Evolutionary conservation across 768 basidiomycete species (phyloP).

Genomic region (Gloeostereum incarnatum): DNA sequence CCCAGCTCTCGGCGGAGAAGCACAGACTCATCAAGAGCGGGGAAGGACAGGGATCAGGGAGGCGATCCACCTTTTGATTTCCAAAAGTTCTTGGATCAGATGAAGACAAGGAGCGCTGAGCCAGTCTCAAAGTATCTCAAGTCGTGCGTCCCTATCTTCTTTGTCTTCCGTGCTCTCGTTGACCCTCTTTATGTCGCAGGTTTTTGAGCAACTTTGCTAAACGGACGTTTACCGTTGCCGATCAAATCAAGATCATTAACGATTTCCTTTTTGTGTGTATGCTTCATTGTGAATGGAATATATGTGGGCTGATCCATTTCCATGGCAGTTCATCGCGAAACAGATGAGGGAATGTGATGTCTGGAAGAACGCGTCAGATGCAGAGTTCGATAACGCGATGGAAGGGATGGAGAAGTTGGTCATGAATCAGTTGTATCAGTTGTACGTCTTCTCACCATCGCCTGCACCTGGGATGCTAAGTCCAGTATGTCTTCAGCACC

Average conservation of each 20-base stretch:
- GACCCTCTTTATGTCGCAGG: conserved; percentile 27
- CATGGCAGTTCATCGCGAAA: conserved; percentile 84
- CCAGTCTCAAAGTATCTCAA: conserved; percentile 92
- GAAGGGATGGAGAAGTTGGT: conserved; percentile 99
- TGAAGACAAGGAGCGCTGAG: conserved; percentile 81
- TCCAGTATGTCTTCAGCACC: conserved; percentile 46
- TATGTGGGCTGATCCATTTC: conserved; percentile 8
- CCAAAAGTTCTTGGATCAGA: conserved; percentile 90
- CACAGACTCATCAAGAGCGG: not conserved
- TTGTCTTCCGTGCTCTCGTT: conserved; percentile 1
- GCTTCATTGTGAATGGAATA: not conserved
- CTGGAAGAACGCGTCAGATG: conserved; percentile 71
- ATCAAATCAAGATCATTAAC: conserved; percentile 92
- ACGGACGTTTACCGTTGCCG: conserved; percentile 82
- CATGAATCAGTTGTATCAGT: conserved; percentile 95
- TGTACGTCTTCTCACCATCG: conserved; percentile 41
- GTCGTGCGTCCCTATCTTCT: conserved; percentile 52
- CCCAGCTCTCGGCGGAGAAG: conserved; percentile 2
- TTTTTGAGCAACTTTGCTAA: conserved; percentile 93
- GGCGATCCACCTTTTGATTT: conserved; percentile 71
- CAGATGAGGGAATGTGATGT: conserved; percentile 82
- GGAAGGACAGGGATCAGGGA: conserved; percentile 19
- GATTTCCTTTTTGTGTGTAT: conserved; percentile 78
- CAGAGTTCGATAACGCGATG: conserved; percentile 92
- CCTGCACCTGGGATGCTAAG: not conserved